These are phyloP conservation scores for Lipomyces mesembrius DNA, from an alignment of 805 yeast genomes.

Conservation along the genomic window DNA sequence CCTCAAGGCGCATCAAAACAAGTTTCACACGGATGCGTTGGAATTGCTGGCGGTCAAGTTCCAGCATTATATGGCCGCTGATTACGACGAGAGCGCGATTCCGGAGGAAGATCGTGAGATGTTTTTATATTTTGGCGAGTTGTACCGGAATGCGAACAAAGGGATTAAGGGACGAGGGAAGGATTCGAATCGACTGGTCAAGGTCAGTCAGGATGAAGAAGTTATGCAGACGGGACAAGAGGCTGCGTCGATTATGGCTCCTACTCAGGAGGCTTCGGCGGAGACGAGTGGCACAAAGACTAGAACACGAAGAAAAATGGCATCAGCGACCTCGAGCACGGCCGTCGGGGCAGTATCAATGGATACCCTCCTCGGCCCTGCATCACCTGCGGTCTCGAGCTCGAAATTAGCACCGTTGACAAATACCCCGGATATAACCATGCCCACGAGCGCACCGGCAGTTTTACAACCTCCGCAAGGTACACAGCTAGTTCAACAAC, in stretches of 20 bases:
- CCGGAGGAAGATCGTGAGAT: slow-evolving; percentile 70
- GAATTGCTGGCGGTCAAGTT: slow-evolving; percentile 62
- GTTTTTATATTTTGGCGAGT: slow-evolving; percentile 74
- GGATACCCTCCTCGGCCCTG: background rate
- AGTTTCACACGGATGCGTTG: slow-evolving; percentile 70
- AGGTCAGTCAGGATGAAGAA: slow-evolving; percentile 17
- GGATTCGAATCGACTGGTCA: slow-evolving; percentile 40
- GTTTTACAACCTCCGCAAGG: background rate
- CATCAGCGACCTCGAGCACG: background rate
- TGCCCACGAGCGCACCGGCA: background rate
- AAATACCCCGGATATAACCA: background rate
- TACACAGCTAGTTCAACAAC: background rate
- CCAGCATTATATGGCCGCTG: slow-evolving; percentile 40
- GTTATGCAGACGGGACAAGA: slow-evolving; percentile 51
- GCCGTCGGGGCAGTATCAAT: background rate
- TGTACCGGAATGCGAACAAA: slow-evolving; percentile 85
- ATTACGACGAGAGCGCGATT: slow-evolving; percentile 46
- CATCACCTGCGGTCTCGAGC: background rate
- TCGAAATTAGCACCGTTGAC: background rate
- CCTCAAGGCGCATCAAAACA: slow-evolving; percentile 90
- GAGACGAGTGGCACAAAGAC: background rate
- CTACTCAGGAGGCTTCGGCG: background rate
- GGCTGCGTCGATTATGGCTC: slow-evolving; percentile 47
- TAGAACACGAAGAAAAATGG: background rate
- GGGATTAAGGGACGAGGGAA: slow-evolving; percentile 94